Evolutionary conservation across 495 filamentous ascomycete genomes (phyloP).

Genomic region (Terfezia claveryi): DNA sequence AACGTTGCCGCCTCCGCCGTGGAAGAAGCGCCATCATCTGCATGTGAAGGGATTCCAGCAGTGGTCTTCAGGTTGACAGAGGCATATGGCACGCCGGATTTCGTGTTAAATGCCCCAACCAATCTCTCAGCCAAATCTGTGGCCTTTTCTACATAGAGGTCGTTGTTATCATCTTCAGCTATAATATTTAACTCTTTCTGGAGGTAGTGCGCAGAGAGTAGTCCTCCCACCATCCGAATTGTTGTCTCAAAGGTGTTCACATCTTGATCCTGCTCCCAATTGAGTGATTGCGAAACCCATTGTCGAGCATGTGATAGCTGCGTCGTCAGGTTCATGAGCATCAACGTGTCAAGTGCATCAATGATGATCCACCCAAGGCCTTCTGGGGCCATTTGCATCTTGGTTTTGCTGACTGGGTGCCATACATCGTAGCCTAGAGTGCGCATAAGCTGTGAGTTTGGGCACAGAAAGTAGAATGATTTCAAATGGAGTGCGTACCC

Average conservation of each 20-base stretch:
- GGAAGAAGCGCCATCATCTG: conserved; percentile 72
- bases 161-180: conserved; percentile 53
- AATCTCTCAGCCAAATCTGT: conserved; percentile 77
- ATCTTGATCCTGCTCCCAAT: conserved; percentile 78
- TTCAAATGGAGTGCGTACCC: conserved; percentile 35
- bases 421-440: conserved; percentile 60
- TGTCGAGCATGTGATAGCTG: conserved; percentile 65
- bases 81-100: conserved; percentile 68
- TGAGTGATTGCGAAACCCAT: conserved; percentile 67
- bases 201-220: conserved; percentile 87
- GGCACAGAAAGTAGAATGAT: neutral
- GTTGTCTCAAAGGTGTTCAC: conserved; percentile 98
- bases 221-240: conserved; percentile 88
- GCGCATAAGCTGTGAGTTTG: neutral
- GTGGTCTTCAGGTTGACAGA: conserved; percentile 68
- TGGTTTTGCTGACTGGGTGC: conserved; percentile 57
- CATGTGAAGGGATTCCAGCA: conserved; percentile 53
- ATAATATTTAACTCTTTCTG: conserved; percentile 25
- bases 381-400: conserved; percentile 56
- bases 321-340: conserved; percentile 91
- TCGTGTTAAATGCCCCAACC: conserved; percentile 66
- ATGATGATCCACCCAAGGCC: conserved; percentile 96
- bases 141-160: conserved; percentile 89
- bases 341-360: conserved; percentile 85
- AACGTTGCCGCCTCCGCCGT: conserved; percentile 81